Conservation (phyloP, 345 rosid genomes). For the Dimocarpus longan region DNA sequence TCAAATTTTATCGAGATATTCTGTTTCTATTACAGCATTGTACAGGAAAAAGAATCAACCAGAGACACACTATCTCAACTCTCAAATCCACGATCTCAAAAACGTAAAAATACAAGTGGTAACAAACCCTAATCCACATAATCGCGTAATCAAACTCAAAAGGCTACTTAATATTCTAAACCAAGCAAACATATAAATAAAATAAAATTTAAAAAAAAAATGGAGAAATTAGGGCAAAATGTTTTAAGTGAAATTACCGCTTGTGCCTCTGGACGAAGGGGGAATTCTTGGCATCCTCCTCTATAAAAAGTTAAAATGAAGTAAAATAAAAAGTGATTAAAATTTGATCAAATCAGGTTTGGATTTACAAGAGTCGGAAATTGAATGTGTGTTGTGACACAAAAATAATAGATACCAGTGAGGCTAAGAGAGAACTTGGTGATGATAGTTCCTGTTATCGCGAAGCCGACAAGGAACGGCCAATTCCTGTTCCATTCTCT, state of each 20-base stretch:
- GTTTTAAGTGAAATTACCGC: conserved; percentile 35
- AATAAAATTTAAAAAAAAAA: background rate
- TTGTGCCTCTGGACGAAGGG: conserved; percentile 81
- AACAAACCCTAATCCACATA: no score
- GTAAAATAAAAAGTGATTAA: background rate
- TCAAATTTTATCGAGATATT: background rate
- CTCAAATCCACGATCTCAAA: background rate
- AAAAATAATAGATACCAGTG: conserved; percentile 48
- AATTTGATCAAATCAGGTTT: background rate
- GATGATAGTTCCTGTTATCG: conserved; percentile 69
- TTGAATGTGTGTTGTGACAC: background rate
- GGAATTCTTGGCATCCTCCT: conserved; percentile 89
- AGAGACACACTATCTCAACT: background rate
- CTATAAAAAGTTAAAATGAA: conserved; percentile 33
- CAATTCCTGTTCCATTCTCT: conserved; percentile 78
- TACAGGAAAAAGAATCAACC: background rate
- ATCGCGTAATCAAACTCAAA: background rate
- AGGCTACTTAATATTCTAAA: background rate
- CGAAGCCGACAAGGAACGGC: conserved; percentile 95
- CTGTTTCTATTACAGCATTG: background rate
- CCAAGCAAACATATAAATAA: background rate
- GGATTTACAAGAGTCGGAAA: background rate
- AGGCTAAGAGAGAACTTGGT: conserved; percentile 76
- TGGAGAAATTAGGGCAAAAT: background rate
- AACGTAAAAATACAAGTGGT: no score